Evolutionary conservation across 2,329 filamentous ascomycete genomes (phyloP), one percentile per base, ranked within the genome.

Genomic region (Colletotrichum sp.): DNA sequence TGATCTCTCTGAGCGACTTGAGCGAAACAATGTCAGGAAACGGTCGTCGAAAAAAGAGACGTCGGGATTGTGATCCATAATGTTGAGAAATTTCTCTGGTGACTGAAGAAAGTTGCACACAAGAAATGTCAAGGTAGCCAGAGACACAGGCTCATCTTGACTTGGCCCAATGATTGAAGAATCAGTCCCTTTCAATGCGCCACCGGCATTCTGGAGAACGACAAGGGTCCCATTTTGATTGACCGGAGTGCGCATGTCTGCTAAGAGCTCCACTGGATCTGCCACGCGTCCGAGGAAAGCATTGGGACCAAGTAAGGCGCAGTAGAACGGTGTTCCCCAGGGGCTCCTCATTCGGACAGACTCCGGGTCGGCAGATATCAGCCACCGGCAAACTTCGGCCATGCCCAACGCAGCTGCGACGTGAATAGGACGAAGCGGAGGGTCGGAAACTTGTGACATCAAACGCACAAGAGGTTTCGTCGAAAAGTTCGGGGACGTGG

Each of bases 371-470:
- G 68, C 36, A 1, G 15, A n/a, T 49, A 77, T 72, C 19, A 77
- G 59, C 49, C 79, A 74, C 36, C 75, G 67, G 76, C 82, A 83
- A 6, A 86, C 73, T 8, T 72, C 80, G 2, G 81, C 78, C 19
- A 86, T 65, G 6, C 82, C 81, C 8, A 86, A 78, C 3, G 82
- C 80, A 3, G 84, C 82, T 22, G 85, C 83, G 11, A 85, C 72
- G 36, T 86, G 85, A 13, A 86, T 69, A 8, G 84, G 80, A 1
- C 81, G 78, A 11, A 84, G 68, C 0, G 78, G 80, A 15, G 80
- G 79, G 12, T 81, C 77, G 59, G 81, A 82, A 4, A 85, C 64
- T 3, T 78, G 76, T 49, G 83, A 79, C 30, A 83, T 84, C 6
- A 86, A 79, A 25, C 81, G 80, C 11, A 83, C 59, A 5, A 82